A percentile compares a stretch with the other conserved stretches of the same genome.
Conservation (phyloP, 768 basidiomycete genomes). For the Termitomyces sp. region DNA sequence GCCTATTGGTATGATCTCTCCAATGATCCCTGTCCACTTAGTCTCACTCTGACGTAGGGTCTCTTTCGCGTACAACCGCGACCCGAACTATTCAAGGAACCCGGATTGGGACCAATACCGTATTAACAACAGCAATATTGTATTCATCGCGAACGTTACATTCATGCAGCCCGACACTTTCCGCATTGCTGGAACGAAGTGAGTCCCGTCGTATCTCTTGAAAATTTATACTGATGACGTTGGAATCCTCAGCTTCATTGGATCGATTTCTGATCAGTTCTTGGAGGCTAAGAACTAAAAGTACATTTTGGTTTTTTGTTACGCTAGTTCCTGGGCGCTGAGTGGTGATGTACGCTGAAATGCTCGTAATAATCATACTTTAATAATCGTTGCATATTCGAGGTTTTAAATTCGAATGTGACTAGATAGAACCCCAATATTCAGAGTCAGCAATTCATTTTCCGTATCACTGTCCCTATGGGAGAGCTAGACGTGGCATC, state of each 20-base stretch:
- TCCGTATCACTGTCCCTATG: neutral
- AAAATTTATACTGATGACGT: neutral
- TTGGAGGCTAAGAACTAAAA: slow-evolving; percentile 12
- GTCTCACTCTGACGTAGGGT: slow-evolving; percentile 10
- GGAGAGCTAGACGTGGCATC: neutral
- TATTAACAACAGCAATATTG: slow-evolving; percentile 3
- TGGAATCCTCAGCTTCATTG: slow-evolving; percentile 15
- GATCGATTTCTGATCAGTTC: slow-evolving; percentile 18
- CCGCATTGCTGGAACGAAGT: slow-evolving; percentile 15
- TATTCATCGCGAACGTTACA: slow-evolving; percentile 8
- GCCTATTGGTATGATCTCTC: slow-evolving; percentile 17
- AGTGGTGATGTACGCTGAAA: neutral
- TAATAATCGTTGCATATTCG: neutral
- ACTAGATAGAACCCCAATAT: neutral
- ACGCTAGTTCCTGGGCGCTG: neutral
- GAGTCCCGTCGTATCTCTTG: neutral
- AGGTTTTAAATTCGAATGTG: neutral
- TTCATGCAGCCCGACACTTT: slow-evolving; percentile 18
- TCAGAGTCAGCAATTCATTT: no score
- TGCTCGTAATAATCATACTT: neutral
- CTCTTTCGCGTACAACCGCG: slow-evolving; percentile 17
- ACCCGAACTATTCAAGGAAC: slow-evolving; percentile 10
- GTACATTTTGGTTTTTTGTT: neutral
- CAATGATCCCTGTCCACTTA: neutral
- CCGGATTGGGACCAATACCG: slow-evolving; percentile 16